Evolutionary conservation across 805 yeast species (phyloP).

Genomic region (Komagataella kurtzmanii): DNA sequence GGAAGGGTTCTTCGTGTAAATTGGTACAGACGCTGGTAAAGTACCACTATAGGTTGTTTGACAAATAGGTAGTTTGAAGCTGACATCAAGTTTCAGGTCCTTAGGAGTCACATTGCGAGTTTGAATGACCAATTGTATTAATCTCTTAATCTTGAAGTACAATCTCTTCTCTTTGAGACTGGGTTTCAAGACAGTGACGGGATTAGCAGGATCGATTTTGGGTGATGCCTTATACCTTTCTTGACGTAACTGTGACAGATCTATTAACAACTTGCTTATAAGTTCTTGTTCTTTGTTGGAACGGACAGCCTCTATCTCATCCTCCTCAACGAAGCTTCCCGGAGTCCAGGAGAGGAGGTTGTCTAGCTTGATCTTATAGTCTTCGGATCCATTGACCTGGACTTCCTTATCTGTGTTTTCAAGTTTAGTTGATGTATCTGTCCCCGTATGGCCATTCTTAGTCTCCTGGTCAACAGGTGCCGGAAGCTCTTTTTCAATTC

Average conservation of each 20-base stretch:
- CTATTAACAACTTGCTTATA: slow-evolving; percentile 29
- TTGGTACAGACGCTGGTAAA: slow-evolving; percentile 43
- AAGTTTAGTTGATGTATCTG: neutral
- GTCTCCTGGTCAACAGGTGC: neutral
- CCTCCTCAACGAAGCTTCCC: slow-evolving; percentile 11
- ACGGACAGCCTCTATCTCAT: slow-evolving; percentile 12
- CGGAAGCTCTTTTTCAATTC: neutral
- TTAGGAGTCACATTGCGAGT: slow-evolving; percentile 15
- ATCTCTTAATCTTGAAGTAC: slow-evolving; percentile 28
- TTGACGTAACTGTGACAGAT: slow-evolving; percentile 37
- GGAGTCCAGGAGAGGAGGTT: slow-evolving; percentile 14
- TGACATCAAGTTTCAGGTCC: slow-evolving; percentile 21
- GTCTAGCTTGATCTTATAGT: slow-evolving; percentile 11
- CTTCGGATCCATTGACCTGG: slow-evolving; percentile 3
- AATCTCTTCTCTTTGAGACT: slow-evolving; percentile 24
- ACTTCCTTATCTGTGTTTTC: slow-evolving; percentile 1
- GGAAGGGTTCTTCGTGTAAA: neutral
- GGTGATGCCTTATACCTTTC: slow-evolving; percentile 18
- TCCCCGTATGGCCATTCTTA: neutral
- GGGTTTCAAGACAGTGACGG: slow-evolving; percentile 22
- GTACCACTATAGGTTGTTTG: slow-evolving; percentile 67
- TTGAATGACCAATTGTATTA: slow-evolving; percentile 25
- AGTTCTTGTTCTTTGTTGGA: slow-evolving; percentile 16
- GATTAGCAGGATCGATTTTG: slow-evolving; percentile 4
- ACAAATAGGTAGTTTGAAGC: slow-evolving; percentile 46